Conservation (phyloP, 1,284 basidiomycete genomes). For the Fereydounia khargensis region DNA sequence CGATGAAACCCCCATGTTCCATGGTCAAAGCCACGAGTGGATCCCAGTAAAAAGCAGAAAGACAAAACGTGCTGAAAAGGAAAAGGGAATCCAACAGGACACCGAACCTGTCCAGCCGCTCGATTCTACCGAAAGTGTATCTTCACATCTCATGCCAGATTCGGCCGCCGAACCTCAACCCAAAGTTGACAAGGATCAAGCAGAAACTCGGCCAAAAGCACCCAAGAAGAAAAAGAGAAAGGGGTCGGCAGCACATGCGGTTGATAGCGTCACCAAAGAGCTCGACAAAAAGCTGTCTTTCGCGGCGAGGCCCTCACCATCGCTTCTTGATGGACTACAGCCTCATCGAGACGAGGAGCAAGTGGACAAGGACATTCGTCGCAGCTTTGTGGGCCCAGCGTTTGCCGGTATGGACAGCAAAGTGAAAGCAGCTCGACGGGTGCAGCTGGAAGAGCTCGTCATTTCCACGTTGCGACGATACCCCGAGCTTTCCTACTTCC, state of each 20-base stretch:
- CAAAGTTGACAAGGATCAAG: no score
- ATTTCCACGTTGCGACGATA: constrained; percentile 72
- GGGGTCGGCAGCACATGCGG: neutral
- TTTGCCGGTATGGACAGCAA: constrained; percentile 4
- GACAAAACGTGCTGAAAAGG: no score
- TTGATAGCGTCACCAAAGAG: neutral
- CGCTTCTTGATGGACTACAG: constrained; percentile 2
- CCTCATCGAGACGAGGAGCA: constrained; percentile 43
- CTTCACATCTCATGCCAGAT: no score
- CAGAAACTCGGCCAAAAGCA: neutral
- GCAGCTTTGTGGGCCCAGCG: constrained; percentile 47
- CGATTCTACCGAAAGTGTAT: no score
- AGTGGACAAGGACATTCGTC: constrained; percentile 49
- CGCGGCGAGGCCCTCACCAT: neutral
- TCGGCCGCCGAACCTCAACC: no score
- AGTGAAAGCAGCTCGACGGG: constrained; percentile 10
- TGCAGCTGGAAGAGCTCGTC: constrained; percentile 37
- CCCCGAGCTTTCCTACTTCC: constrained; percentile 72
- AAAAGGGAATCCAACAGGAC: no score
- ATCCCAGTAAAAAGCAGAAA: constrained; percentile 21
- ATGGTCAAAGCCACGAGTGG: no score
- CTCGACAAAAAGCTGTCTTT: neutral
- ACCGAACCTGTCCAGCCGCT: no score
- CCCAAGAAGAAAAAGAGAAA: neutral
- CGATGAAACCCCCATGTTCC: no score